These are phyloP conservation scores for Colletotrichum godetiae DNA, from an alignment of 2,329 filamentous ascomycete genomes.

Conservation along the genomic window DNA sequence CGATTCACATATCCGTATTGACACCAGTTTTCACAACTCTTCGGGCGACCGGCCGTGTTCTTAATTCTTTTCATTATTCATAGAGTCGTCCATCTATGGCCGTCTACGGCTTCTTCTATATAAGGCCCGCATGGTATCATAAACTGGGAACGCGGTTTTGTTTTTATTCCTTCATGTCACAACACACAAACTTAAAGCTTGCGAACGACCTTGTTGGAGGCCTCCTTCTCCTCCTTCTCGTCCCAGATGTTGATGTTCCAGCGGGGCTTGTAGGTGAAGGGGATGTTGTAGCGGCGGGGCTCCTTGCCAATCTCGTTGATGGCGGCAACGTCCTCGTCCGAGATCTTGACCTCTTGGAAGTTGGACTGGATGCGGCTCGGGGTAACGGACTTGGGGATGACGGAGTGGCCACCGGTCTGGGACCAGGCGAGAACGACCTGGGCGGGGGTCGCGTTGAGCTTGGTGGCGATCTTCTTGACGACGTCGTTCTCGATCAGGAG, in stretches of 20 bases:
- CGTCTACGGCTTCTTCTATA: constrained; percentile 11
- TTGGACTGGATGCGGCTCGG: constrained; percentile 75
- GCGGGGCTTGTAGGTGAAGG: constrained; percentile 51
- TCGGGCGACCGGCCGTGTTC: background rate
- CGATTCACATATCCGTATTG: background rate
- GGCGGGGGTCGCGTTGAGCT: constrained; percentile 53
- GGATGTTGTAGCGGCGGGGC: constrained; percentile 57
- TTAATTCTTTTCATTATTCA: constrained; percentile 17
- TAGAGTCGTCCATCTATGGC: constrained; percentile 17
- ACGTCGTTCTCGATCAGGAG: constrained; percentile 69
- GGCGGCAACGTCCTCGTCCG: constrained; percentile 66
- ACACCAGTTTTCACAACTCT: background rate
- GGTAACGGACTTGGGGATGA: constrained; percentile 82
- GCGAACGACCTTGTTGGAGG: constrained; percentile 58
- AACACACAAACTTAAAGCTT: constrained; percentile 38
- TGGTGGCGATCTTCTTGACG: constrained; percentile 67
- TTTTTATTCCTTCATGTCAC: background rate
- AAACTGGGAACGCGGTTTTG: background rate
- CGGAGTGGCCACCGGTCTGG: constrained; percentile 70
- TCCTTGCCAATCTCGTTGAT: constrained; percentile 71
- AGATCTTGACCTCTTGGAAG: constrained; percentile 74
- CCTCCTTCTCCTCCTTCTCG: constrained; percentile 63
- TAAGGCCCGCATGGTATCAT: constrained; percentile 21
- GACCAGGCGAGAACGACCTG: constrained; percentile 68
- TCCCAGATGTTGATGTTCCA: constrained; percentile 69